Conservation (phyloP, 148 eudicot species). For the Fagopyrum homotropicum region DNA sequence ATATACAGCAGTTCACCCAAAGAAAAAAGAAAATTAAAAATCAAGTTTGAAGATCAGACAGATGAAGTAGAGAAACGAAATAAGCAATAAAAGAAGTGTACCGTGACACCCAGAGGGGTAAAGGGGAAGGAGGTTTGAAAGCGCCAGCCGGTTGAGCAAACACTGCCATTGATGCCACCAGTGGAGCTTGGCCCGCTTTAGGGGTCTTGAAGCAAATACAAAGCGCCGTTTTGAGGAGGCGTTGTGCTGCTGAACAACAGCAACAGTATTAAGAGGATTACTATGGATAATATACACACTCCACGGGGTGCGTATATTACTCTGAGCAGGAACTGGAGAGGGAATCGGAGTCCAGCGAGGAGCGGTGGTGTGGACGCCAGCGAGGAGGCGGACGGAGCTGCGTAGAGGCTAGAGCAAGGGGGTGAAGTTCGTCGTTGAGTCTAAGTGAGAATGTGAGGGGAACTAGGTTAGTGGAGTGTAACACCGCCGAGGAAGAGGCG, state of each 20-base stretch:
- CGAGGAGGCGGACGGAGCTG: too few species aligned
- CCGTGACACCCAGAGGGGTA: slow-evolving; percentile 36
- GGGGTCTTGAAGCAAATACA: slow-evolving; percentile 25
- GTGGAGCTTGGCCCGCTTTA: slow-evolving; percentile 34
- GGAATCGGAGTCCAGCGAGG: too few species aligned
- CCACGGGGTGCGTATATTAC: too few species aligned
- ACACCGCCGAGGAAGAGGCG: too few species aligned
- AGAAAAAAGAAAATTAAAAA: not conserved
- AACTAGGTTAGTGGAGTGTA: too few species aligned
- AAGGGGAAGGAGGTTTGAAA: slow-evolving; percentile 33
- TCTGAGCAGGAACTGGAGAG: too few species aligned
- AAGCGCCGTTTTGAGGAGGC: slow-evolving; percentile 38
- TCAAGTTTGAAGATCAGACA: not conserved
- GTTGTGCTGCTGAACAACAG: not conserved
- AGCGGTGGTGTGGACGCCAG: too few species aligned
- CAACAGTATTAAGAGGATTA: too few species aligned
- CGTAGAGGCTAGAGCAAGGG: too few species aligned
- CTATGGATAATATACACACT: too few species aligned
- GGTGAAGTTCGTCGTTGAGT: too few species aligned
- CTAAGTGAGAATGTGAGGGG: too few species aligned
- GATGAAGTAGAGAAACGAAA: slow-evolving; percentile 4
- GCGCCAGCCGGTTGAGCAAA: slow-evolving; percentile 29
- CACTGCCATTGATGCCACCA: slow-evolving; percentile 33
- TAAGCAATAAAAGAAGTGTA: slow-evolving; percentile 24
- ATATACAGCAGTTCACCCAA: not conserved